Conservation (phyloP, 176 grass and related monocot genomes). For the Carex myosuroides region DNA sequence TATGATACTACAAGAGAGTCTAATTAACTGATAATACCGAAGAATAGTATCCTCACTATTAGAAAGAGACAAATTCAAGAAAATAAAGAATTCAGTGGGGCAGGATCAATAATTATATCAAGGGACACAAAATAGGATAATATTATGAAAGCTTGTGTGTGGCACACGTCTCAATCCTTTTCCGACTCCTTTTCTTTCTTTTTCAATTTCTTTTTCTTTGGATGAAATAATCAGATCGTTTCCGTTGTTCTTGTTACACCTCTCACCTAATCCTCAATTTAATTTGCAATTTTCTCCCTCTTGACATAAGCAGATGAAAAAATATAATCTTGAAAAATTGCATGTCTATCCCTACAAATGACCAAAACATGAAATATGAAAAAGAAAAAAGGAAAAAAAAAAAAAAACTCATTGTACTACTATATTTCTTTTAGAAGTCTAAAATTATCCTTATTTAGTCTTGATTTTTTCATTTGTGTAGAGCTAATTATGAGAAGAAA, state of each 20-base stretch:
- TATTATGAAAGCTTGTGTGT: slow-evolving; percentile 37
- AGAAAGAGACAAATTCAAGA: background rate
- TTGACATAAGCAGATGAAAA: background rate
- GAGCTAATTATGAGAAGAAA: background rate
- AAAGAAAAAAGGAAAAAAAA: background rate
- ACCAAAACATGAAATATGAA: background rate
- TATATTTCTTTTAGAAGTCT: background rate
- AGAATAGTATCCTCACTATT: background rate
- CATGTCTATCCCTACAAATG: background rate
- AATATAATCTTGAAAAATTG: background rate
- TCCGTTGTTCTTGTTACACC: background rate
- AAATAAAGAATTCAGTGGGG: background rate
- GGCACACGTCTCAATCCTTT: slow-evolving; percentile 38
- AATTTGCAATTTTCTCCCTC: background rate
- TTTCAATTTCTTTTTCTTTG: background rate
- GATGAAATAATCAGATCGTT: background rate
- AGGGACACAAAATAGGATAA: background rate
- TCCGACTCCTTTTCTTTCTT: background rate
- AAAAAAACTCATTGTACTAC: background rate
- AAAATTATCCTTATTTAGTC: background rate
- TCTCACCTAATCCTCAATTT: background rate
- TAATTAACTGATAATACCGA: background rate
- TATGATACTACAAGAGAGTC: background rate
- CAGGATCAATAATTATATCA: background rate
- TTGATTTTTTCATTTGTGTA: background rate